These are phyloP conservation scores for Ambrosia hybrid DNA, from an alignment of 140 eudicot genomes.

Conservation along the genomic window DNA sequence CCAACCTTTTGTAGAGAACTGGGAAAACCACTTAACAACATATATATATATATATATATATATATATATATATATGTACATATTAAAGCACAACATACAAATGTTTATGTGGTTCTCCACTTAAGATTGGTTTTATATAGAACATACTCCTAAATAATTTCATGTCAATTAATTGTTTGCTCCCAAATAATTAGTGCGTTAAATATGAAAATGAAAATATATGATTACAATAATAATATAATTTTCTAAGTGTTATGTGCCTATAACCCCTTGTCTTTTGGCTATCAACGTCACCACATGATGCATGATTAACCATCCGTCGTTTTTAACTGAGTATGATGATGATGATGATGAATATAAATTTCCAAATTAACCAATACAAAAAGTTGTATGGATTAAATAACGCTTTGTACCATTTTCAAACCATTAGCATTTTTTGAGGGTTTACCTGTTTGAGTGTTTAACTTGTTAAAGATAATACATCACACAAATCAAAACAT, in stretches of 20 bases:
- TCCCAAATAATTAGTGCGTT: neutral
- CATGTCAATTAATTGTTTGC: neutral
- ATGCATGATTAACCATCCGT: too few relatives aligned
- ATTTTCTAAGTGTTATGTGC: neutral
- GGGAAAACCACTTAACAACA: too few relatives aligned
- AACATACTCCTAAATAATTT: too few relatives aligned
- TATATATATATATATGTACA: too few relatives aligned
- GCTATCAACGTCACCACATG: too few relatives aligned
- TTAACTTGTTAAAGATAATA: neutral
- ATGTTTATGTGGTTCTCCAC: too few relatives aligned
- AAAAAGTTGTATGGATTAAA: neutral
- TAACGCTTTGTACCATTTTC: neutral
- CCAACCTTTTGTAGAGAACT: too few relatives aligned
- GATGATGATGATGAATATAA: neutral
- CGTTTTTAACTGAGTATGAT: too few relatives aligned
- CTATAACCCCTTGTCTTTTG: too few relatives aligned
- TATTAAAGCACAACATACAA: too few relatives aligned
- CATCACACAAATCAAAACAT: neutral
- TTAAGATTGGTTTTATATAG: too few relatives aligned
- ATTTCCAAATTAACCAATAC: neutral
- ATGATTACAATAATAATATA: neutral
- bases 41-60: too few relatives aligned
- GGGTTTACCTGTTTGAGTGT: neutral
- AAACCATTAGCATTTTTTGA: neutral
- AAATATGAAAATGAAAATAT: neutral